Base-by-base conservation (phyloP, 495 filamentous ascomycete species). In the Coniosporium apollinis region DNA sequence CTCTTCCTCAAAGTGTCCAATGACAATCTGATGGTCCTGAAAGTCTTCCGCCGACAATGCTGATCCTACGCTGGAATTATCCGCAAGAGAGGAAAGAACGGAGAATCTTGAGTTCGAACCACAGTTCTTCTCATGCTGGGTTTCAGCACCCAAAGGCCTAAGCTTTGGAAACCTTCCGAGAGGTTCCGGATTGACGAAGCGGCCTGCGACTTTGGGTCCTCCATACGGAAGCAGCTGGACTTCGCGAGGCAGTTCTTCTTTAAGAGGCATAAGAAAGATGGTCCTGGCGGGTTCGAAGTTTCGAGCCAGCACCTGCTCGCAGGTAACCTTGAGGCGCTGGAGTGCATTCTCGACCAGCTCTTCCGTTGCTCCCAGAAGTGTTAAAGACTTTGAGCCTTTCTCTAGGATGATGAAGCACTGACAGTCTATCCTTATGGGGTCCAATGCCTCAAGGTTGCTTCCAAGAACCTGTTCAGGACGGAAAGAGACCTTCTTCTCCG, bases 351-450 rank as follows among this genome's bases (percentile, higher is more conserved):
- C 15, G 7, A 51, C 45, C 19, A 1, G 9, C 5, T 42, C 33
- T 0, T 34, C 18, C 1, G 20, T 19, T 9, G 29, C 29, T 9
- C 48, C 48, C 30, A 45, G 17, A 13, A 51, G 28, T 14, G 32
- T 39, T 33, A 51, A 47, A n/a, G 25, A 13, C 6, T 19, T 26
- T 19, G 26, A 11, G 19, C 32, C 36, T 5, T 18, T 13, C 14
- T 31, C 11, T 19, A 34, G 48, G 22, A 51, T 34, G 13, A 51
- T 34, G 31, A 45, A 39, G 24, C 48, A 48, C 0, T 25, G 32
- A 13, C 10, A 35, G 17, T 43, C 42, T 39, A 46, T 51, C 15
- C 48, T 41, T 11, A 51, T 43, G n/a, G 45, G 42, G 29, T 51
- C 48, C 2, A 51, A 20, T 5, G 48, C 48, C 31, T 51, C 48